A percentile compares a stretch with the other conserved stretches of the same genome.
These are phyloP conservation scores for Calycina herbarum DNA, from an alignment of 2,329 filamentous ascomycete species.

Conservation along the genomic window DNA sequence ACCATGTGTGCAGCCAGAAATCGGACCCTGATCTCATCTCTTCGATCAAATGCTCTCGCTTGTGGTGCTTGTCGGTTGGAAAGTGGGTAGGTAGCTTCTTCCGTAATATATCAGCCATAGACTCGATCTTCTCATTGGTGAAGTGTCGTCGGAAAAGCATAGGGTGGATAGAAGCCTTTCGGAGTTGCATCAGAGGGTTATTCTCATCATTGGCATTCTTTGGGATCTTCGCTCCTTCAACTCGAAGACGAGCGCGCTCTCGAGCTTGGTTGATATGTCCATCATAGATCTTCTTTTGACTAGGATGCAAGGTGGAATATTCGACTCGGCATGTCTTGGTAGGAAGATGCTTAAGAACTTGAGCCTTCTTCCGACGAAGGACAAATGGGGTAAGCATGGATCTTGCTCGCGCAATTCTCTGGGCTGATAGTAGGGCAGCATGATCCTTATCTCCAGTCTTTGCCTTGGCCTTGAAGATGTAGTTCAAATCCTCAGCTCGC, in stretches of 20 bases:
- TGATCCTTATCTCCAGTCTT: slow-evolving; percentile 78
- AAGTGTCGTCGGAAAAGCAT: slow-evolving; percentile 84
- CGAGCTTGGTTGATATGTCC: slow-evolving; percentile 64
- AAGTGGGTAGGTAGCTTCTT: slow-evolving; percentile 59
- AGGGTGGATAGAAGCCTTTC: slow-evolving; percentile 89
- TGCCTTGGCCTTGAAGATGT: slow-evolving; percentile 89
- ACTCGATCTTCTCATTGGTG: slow-evolving; percentile 68
- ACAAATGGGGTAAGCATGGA: slow-evolving; percentile 96
- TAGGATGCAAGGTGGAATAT: slow-evolving; percentile 74
- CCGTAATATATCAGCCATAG: slow-evolving; percentile 77
- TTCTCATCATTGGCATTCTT: slow-evolving; percentile 51
- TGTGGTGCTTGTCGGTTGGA: slow-evolving; percentile 47
- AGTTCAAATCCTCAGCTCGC: slow-evolving; percentile 75
- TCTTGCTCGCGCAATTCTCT: slow-evolving; percentile 82
- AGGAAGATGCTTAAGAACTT: slow-evolving; percentile 83
- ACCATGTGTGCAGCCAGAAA: slow-evolving; percentile 67
- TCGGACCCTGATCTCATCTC: slow-evolving; percentile 61
- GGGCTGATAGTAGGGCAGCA: slow-evolving; percentile 79
- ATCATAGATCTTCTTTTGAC: slow-evolving; percentile 74
- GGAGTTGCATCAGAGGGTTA: slow-evolving; percentile 84
- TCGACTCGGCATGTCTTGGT: slow-evolving; percentile 76
- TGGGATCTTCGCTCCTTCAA: slow-evolving; percentile 51
- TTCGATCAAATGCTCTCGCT: slow-evolving; percentile 51
- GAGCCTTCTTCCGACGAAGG: slow-evolving; percentile 86
- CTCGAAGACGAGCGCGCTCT: slow-evolving; percentile 55